Evolutionary conservation across 129 eudicot genomes (phyloP), one percentile per base, ranked within the genome.

Genomic region (Calendula officinalis): DNA sequence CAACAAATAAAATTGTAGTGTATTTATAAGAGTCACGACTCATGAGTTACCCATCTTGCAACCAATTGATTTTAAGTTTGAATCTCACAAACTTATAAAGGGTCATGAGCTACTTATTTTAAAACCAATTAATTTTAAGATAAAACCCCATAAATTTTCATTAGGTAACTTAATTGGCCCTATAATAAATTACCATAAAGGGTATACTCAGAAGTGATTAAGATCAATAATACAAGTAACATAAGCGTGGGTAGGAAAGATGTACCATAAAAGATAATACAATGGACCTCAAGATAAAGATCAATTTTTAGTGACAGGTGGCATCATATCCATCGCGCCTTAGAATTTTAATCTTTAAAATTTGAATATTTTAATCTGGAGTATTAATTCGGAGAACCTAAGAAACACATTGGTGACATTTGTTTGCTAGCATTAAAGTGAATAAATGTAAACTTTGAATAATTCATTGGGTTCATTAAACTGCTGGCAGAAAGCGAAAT

Each of bases 401-500:
- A 62, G 60, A 45, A 62, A 69, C 72, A 36, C 13, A 75, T 50
- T 38, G 76, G 72, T 66, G 47, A 55, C 62, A 30, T 74, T 56
- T 74, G 68, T 66, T 66, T 48, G 72, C 55, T 56, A 74, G 78
- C 66, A 74, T 32, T 66, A 66, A 66, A 65, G 42, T 66, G 60
- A 74, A 74, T 74, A 66, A 74, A 72, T 72, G 77, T 64, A 44
- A 62, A 48, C 56, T 60, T 75, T 75, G 66, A 65, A 76, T 73
- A 62, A 73, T 78, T 78, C 62, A 59, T 61, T 78, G 51, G 82
- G 43, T 68, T 68, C 72, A 58, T 63, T 68, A 67, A 73, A 78
- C 74, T 80, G 72, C 78, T 80, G 78, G 74, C 78, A 69, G 80
- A 75, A 75, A 80, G 74, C 69, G 84, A 79, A 74, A 69, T 70